A percentile compares a stretch with the other conserved stretches of the same genome.
Conservation (phyloP, 495 filamentous ascomycete species). For the Oidiodendron maius region DNA sequence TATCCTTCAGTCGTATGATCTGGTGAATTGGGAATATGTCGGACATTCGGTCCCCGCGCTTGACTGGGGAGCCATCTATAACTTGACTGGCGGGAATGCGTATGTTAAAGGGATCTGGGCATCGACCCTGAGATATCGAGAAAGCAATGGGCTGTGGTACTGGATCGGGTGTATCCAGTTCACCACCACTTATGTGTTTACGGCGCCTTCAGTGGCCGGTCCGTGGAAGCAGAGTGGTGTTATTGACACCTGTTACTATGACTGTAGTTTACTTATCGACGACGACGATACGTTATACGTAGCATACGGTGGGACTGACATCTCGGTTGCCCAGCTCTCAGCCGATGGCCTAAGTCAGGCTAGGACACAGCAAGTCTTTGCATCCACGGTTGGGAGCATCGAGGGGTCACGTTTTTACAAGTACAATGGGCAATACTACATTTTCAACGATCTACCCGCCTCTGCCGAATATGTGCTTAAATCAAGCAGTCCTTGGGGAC, state of each 20-base stretch:
- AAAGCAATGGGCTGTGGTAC: constrained; percentile 42
- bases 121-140: constrained; percentile 44
- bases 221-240: constrained; percentile 34
- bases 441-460: constrained; percentile 40
- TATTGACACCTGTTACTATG: constrained; percentile 47
- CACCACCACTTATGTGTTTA: constrained; percentile 44
- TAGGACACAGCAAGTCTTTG: constrained; percentile 36
- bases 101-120: constrained; percentile 55
- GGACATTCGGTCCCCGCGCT: constrained; percentile 48
- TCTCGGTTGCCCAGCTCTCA: constrained; percentile 45
- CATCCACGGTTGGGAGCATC: constrained; percentile 30
- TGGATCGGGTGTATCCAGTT: constrained; percentile 54
- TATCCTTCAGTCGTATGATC: constrained; percentile 50
- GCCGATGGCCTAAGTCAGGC: constrained; percentile 38
- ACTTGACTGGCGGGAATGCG: constrained; percentile 35
- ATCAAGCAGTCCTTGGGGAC: constrained; percentile 38
- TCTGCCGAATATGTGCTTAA: constrained; percentile 42
- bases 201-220: constrained; percentile 29
- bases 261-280: constrained; percentile 50
- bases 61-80: constrained; percentile 40
- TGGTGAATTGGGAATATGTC: constrained; percentile 52
- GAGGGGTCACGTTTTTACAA: constrained; percentile 55
- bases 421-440: constrained; percentile 46
- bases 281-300: constrained; percentile 52
- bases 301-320: constrained; percentile 43